A percentile compares a stretch with the other conserved stretches of the same genome.
Evolutionary conservation across 352 stramenopile genomes (phyloP).

Genomic region (Pythium myriotylum): DNA sequence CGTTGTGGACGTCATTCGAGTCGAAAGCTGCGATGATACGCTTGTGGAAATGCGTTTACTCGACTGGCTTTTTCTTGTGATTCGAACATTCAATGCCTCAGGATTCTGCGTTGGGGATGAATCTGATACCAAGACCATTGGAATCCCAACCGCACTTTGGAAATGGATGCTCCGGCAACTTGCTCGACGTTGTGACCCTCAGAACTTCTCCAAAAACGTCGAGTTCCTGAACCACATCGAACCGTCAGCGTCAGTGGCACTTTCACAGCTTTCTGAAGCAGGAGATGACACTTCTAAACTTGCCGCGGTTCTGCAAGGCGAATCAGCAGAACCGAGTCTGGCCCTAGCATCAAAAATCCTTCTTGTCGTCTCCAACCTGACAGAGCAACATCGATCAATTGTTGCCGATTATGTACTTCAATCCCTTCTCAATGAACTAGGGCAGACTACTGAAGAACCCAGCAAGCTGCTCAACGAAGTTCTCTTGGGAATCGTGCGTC

Average conservation of each 20-base stretch:
- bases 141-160: slow-evolving; percentile 7
- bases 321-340: neutral
- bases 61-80: slow-evolving; percentile 3
- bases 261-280: neutral
- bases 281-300: neutral
- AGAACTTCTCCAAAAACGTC: neutral
- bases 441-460: neutral
- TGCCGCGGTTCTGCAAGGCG: neutral
- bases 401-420: neutral
- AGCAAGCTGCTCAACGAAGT: neutral
- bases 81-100: neutral
- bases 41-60: slow-evolving; percentile 6
- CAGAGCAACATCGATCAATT: slow-evolving; percentile 4
- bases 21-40: slow-evolving; percentile 7
- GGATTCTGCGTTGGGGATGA: slow-evolving; percentile 9
- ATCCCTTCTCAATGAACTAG: neutral
- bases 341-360: neutral
- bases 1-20: slow-evolving; percentile 37
- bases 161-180: slow-evolving; percentile 9
- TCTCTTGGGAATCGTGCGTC: slow-evolving; percentile 12
- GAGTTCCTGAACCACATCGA: slow-evolving; percentile 10
- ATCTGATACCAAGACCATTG: neutral
- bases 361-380: neutral
- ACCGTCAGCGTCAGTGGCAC: neutral
- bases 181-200: neutral